These are phyloP conservation scores for Pisolithus orientalis DNA, from an alignment of 768 basidiomycete genomes.

Conservation along the genomic window DNA sequence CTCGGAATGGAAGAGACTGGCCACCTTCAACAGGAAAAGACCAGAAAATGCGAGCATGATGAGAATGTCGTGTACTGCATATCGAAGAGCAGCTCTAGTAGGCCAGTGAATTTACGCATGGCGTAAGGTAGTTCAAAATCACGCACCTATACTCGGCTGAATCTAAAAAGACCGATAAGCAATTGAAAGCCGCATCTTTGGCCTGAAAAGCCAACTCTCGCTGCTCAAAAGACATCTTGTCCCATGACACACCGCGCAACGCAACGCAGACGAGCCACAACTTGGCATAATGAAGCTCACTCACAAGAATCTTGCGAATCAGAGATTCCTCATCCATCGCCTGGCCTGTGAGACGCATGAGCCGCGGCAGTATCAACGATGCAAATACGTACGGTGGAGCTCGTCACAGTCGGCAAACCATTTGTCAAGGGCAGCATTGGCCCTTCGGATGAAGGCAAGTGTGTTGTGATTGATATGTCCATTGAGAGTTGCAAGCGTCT, in stretches of 20 bases:
- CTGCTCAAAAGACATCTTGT: constrained; percentile 94
- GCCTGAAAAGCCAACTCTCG: constrained; percentile 93
- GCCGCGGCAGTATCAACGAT: not conserved
- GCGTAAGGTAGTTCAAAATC: not conserved
- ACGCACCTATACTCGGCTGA: constrained; percentile 74
- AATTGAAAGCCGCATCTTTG: constrained; percentile 85
- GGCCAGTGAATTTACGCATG: not conserved
- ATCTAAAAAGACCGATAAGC: constrained; percentile 77
- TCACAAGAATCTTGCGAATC: constrained; percentile 79
- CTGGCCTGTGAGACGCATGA: constrained; percentile 40
- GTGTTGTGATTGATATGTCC: constrained; percentile 84
- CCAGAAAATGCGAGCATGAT: constrained; percentile 90
- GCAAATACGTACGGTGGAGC: constrained; percentile 57
- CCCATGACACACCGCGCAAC: constrained; percentile 87
- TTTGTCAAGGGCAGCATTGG: constrained; percentile 79
- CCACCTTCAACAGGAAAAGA: constrained; percentile 90
- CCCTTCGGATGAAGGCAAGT: constrained; percentile 80
- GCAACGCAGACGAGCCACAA: constrained; percentile 94
- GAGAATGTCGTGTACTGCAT: constrained; percentile 89
- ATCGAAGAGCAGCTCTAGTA: constrained; percentile 75
- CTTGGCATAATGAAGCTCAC: constrained; percentile 89
- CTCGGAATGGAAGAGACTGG: constrained; percentile 83
- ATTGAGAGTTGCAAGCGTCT: constrained; percentile 79
- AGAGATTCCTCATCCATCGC: constrained; percentile 82
- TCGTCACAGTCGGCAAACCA: constrained; percentile 91